Evolutionary conservation across 192 early-diverging fungal species (phyloP), one percentile per base, ranked within the genome.

Genomic region (Coemansia umbellata): DNA sequence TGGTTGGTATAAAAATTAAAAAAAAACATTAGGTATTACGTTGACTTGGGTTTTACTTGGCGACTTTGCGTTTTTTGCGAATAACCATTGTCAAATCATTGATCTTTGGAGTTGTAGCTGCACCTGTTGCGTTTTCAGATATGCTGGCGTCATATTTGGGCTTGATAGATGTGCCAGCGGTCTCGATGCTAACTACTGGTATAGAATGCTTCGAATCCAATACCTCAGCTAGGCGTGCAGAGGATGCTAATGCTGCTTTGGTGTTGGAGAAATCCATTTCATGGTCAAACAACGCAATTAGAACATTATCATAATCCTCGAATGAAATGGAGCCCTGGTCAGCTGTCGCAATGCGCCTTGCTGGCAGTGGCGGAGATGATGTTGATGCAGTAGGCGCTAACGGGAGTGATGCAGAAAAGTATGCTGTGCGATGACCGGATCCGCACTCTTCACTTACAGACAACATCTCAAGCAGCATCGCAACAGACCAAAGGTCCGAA

Each of bases 401-500:
- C 18, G 71, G 64, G 7, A 63, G 22, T 2, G 53, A 24, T 28
- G 52, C 53, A 5, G 60, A 63, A 56, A 89, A 84, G 37, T 89
- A 89, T 2, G 82, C 91, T 1, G 86, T 69, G 31, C 84, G 63
- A 33, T 81, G 83, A 10, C 89, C 85, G 3, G 81, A 74, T 10
- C 82, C 84, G 55, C 88, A 91, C 50, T 93, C 91, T 42, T 88
- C 85, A 11, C 84, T 81, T 36, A 87, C 75, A 6, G 83, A 66
- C 24, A 89, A 59, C 65, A 91, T 60, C 28, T 86, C 81, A 68
- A 84, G 79, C 17, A 91, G 82, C 41, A 81, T 78, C 10, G 58
- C 48, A 19, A 89, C 80, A 3, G 81, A 78, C 42, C 72, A 75
- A 4, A 35, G 23, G 23, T 18, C 37, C 11, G 65, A 51, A 33